phyloP scores from a whole-genome alignment of 768 basidiomycete species.

The Lentinula edodes region DNA sequence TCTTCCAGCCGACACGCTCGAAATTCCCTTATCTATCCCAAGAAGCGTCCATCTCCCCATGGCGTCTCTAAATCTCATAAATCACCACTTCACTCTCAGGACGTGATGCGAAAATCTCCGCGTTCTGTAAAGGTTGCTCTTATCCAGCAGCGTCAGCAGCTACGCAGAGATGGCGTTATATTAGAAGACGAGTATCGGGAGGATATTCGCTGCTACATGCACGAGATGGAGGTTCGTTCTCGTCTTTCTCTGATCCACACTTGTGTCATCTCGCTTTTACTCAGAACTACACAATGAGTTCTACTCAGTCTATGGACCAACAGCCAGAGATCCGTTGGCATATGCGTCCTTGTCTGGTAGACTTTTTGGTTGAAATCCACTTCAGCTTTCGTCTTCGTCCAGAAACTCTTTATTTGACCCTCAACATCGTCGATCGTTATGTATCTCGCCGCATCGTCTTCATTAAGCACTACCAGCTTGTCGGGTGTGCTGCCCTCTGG shows the following conservation, averaged over 20 bases:
- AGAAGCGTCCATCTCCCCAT: conserved; percentile 81
- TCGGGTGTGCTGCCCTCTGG: conserved; percentile 98
- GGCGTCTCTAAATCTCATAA: conserved; percentile 69
- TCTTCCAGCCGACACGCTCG: conserved; percentile 57
- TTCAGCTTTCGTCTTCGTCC: conserved; percentile 96
- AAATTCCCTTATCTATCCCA: conserved; percentile 65
- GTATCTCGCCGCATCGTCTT: conserved; percentile 98
- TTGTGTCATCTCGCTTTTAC: conserved; percentile 9
- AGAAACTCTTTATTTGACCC: conserved; percentile 95
- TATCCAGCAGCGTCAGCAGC: conserved; percentile 53
- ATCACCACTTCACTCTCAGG: conserved; percentile 45
- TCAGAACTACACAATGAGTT: conserved; percentile 82
- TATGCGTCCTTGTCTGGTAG: conserved; percentile 98
- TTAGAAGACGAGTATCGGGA: conserved; percentile 95
- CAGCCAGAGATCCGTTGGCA: conserved; percentile 99
- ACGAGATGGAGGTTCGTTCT: conserved; percentile 91
- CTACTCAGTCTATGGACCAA: conserved; percentile 96
- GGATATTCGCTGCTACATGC: conserved; percentile 92
- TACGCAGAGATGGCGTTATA: conserved; percentile 68
- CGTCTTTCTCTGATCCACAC: conserved; percentile 8
- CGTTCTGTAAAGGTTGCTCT: conserved; percentile 58
- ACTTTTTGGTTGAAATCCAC: conserved; percentile 98
- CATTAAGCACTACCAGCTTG: conserved; percentile 98
- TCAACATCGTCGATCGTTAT: conserved; percentile 99
- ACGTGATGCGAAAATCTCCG: conserved; percentile 54